Base-by-base conservation (phyloP, 2,329 filamentous ascomycete genomes). In the Grosmannia serpens region DNA sequence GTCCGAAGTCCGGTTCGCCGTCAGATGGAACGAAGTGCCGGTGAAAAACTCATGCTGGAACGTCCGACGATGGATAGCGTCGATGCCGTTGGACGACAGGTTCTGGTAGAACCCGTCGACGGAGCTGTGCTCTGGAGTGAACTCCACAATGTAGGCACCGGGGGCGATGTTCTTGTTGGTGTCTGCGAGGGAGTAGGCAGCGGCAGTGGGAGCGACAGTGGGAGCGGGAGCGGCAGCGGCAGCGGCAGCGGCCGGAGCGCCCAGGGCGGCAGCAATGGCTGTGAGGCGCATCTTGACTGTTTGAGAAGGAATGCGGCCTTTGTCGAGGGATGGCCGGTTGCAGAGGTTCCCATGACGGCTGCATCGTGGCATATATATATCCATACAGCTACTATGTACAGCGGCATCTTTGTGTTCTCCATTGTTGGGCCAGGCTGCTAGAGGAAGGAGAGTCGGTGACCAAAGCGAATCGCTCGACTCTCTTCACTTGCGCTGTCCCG, bases 101-200 rank as follows among this genome's bases (percentile, higher is more conserved):
- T 53, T 53, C 29, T 53, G 15, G 51, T 53, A 53, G 31, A 53
- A 53, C 4, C 9, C 15, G 51, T 53, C 51, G 27, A 35, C 51
- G 10, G 51, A 53, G 17, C 7, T 24, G 29, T 70, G 68, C n/a
- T 70, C 65, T 9, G 70, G 65, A 61, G 79, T 75, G 56, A 81
- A 77, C 62, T 82, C 78, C 59, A 82, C 72, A 62, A 82, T 77
- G 67, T 76, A 82, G 27, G 74, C 75, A 24, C 78, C 77, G 0
- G 74, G 70, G 15, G 81, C 64, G 47, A 72, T 63, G 33, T 61
- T 33, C 51, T 53, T 53, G 51, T 53, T 31, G 44, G 46, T 22
- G 55, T 38, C 44, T 17, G 26, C 22, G 27, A 49, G 29, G 1
- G 54, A 44, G 41, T 44, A 44, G 41, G 20, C n/a, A n/a, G n/a